Base-by-base conservation (phyloP, 768 basidiomycete genomes). In the Amylocystis lapponica region DNA sequence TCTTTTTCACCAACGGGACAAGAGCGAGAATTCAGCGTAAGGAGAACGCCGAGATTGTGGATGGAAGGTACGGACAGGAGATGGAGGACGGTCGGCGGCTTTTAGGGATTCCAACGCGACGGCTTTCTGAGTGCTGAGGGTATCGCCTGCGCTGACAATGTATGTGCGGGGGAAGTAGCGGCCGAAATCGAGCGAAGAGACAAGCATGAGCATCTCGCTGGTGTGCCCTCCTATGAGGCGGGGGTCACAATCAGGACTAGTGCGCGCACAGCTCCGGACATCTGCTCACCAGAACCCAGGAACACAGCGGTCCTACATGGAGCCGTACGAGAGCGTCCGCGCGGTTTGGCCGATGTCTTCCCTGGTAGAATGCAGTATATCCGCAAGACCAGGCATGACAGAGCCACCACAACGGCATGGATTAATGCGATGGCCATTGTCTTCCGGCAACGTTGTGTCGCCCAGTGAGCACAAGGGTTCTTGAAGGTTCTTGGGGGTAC, bases 201-300 rank as follows among this genome's bases (percentile, higher is more conserved):
- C 43, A 21, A 97, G 70, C 26, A 73, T 69, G 49, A 95, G 63
- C 32, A 83, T 86, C 69, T 99, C 96, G 48, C 76, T 81, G 13
- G 93, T 96, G 66, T 99, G 96, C 0, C 96, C 96, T 34, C 96
- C 95, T 97, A 58, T 41, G 16, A 43, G 31, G 11, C n/a, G 11
- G 25, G 36, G 37, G 10, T 30, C 27, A 32, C 16, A 17, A n/a
- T 16, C 17, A 19, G 21, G 36, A 20, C 36, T 11, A 22, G 10
- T 30, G 23, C 14, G 17, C 29, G 30, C 32, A 29, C n/a, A n/a
- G 17, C 20, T 33, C 13, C 6, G 36, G 12, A 46, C 35, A 35
- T 22, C 23, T 34, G 41, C 71, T 57, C 56, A 87, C 94, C 94
- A 60, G 95, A 98, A 45, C 95, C 95, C 11, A 98, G 76, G 56